A percentile compares a stretch with the other conserved stretches of the same genome.
phyloP scores from a whole-genome alignment of 345 rosid genomes.

The Dipteronia sinensis region DNA sequence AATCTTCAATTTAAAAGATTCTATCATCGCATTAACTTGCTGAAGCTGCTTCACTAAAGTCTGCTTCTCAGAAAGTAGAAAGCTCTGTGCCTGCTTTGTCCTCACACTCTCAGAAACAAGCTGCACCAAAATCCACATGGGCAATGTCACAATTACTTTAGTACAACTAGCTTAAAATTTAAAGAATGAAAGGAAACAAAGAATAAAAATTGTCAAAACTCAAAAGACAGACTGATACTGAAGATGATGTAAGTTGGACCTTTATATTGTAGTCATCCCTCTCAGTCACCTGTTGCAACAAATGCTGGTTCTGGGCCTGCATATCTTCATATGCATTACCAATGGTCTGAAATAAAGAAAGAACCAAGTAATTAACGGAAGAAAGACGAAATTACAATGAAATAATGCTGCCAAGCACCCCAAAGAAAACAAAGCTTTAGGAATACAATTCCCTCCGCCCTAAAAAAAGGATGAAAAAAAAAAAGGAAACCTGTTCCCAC shows the following conservation, averaged over 20 bases:
- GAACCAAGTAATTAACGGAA: constrained; percentile 10
- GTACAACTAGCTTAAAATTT: constrained; percentile 3
- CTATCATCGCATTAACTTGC: constrained; percentile 60
- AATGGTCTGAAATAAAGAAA: constrained; percentile 57
- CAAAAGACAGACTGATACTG: not conserved
- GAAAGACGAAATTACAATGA: not conserved
- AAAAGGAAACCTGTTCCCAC: not conserved
- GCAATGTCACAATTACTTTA: constrained; percentile 14
- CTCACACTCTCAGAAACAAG: constrained; percentile 98
- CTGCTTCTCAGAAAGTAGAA: constrained; percentile 79
- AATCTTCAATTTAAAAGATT: constrained; percentile 62
- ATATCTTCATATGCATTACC: constrained; percentile 98
- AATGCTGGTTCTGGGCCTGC: constrained; percentile 90
- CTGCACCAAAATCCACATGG: constrained; percentile 41
- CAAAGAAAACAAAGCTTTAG: constrained; percentile 12
- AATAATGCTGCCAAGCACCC: not conserved
- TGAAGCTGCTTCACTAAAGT: constrained; percentile 71
- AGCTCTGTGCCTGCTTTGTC: constrained; percentile 70
- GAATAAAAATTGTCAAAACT: constrained; percentile 9
- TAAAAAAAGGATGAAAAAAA: not conserved
- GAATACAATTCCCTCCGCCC: not conserved
- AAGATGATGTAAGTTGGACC: constrained; percentile 41
- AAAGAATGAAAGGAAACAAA: constrained; percentile 12
- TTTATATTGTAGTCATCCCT: constrained; percentile 93
- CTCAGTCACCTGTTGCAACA: constrained; percentile 83